These are phyloP conservation scores for Peronospora tabacina DNA, from an alignment of 352 stramenopile species.

Conservation along the genomic window DNA sequence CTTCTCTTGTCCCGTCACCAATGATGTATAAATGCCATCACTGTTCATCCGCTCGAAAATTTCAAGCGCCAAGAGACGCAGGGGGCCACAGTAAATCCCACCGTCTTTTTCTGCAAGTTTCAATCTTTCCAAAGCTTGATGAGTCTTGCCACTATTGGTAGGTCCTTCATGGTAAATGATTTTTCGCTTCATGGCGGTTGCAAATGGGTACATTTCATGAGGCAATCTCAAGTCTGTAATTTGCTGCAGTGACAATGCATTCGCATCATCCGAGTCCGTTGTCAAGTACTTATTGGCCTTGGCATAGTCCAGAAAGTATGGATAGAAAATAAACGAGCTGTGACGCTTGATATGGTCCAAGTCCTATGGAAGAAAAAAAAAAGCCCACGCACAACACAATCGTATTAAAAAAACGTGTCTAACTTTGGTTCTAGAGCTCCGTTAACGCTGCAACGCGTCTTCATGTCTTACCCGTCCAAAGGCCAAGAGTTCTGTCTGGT, in stretches of 20 bases:
- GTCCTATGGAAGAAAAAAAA: conserved; percentile 17
- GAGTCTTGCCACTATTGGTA: conserved; percentile 97
- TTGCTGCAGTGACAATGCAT: conserved; percentile 49
- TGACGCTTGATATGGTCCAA: conserved; percentile 43
- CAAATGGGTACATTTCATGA: conserved; percentile 79
- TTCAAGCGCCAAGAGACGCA: conserved; percentile 92
- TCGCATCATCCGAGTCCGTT: conserved; percentile 29
- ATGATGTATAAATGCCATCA: conserved; percentile 90
- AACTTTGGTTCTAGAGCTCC: conserved; percentile 8
- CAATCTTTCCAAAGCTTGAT: conserved; percentile 89
- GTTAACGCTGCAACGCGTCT: background rate
- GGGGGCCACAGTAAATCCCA: conserved; percentile 91
- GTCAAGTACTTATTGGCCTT: conserved; percentile 32
- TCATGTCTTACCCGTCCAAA: conserved; percentile 30
- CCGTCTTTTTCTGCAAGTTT: conserved; percentile 79
- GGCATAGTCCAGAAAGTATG: conserved; percentile 61
- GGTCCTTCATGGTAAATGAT: conserved; percentile 91
- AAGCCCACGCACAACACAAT: background rate
- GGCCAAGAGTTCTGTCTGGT: conserved; percentile 46
- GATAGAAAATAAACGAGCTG: conserved; percentile 69
- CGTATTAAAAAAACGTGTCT: conserved; percentile 4
- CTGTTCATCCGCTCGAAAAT: conserved; percentile 92
- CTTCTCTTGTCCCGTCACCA: conserved; percentile 95
- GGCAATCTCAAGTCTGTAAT: conserved; percentile 68
- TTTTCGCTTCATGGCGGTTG: conserved; percentile 65